A percentile compares a stretch with the other conserved stretches of the same genome.
Conservation (phyloP, 1,139 yeast genomes). For the Scheffersomyces titani region DNA sequence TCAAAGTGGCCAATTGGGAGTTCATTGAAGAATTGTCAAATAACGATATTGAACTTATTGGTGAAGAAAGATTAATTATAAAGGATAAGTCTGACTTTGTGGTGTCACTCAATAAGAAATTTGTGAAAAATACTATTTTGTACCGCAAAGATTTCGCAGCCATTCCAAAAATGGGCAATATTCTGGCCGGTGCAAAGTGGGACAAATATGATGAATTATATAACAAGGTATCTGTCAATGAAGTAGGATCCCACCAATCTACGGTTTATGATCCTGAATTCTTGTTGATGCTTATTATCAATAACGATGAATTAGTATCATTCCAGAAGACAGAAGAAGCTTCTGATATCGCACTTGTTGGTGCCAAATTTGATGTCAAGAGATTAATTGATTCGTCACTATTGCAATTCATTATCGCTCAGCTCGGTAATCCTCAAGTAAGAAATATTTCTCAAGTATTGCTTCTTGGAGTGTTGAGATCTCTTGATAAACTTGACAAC, state of each 20-base stretch:
- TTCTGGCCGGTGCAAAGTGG: constrained; percentile 11
- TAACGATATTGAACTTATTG: constrained; percentile 44
- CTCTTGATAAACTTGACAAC: constrained; percentile 28
- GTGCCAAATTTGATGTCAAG: constrained; percentile 47
- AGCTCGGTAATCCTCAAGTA: constrained; percentile 32
- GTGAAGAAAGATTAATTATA: constrained; percentile 46
- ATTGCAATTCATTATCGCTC: constrained; percentile 57
- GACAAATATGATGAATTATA: constrained; percentile 25
- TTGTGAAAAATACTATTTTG: constrained; percentile 51
- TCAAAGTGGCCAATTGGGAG: constrained; percentile 65
- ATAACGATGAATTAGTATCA: constrained; percentile 61
- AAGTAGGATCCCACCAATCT: constrained; percentile 18
- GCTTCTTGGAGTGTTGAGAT: constrained; percentile 43
- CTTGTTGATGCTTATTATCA: constrained; percentile 54
- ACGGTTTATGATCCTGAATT: constrained; percentile 63
- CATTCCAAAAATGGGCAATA: not conserved
- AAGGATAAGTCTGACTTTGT: constrained; percentile 50
- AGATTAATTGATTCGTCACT: constrained; percentile 60
- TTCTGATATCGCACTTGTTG: constrained; percentile 20
- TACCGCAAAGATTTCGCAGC: constrained; percentile 8
- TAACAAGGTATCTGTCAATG: constrained; percentile 9
- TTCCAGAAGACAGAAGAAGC: constrained; percentile 26
- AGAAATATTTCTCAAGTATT: constrained; percentile 33
- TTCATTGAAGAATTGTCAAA: constrained; percentile 44
- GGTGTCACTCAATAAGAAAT: constrained; percentile 55